phyloP scores from a whole-genome alignment of 331 rosid species.

The Cydonia oblonga region DNA sequence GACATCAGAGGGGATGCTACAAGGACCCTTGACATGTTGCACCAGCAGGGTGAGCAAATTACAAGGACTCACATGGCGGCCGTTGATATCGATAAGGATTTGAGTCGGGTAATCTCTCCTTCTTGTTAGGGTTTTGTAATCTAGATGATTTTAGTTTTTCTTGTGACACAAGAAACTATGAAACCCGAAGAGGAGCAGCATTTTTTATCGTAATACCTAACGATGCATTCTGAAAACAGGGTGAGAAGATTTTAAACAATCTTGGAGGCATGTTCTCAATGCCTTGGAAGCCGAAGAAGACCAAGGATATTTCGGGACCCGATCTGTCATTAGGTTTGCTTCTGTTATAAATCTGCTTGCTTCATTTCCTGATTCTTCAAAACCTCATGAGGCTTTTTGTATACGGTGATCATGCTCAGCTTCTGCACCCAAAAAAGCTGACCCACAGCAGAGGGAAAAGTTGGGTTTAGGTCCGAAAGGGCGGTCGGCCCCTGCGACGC shows the following conservation, averaged over 20 bases:
- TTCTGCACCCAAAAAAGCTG: constrained; percentile 18
- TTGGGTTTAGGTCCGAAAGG: constrained; percentile 65
- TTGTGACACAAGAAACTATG: neutral
- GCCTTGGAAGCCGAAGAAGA: constrained; percentile 88
- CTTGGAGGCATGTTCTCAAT: constrained; percentile 93
- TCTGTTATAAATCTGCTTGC: neutral
- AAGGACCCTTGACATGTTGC: constrained; percentile 75
- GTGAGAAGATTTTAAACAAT: constrained; percentile 81
- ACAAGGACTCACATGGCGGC: constrained; percentile 56
- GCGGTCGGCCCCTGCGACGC: constrained; percentile 37
- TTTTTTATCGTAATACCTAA: neutral
- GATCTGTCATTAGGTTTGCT: constrained; percentile 54
- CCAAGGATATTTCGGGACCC: constrained; percentile 58
- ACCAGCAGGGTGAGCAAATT: constrained; percentile 44
- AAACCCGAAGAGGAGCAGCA: neutral
- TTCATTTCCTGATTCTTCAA: neutral
- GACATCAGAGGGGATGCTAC: constrained; percentile 67
- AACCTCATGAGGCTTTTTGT: neutral
- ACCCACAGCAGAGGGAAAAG: constrained; percentile 44
- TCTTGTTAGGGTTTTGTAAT: too few relatives aligned
- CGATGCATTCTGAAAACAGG: constrained; percentile 29
- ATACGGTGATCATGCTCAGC: neutral
- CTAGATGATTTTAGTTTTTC: too few relatives aligned
- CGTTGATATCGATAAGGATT: constrained; percentile 71
- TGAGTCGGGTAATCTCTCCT: constrained; percentile 45